A percentile compares a stretch with the other conserved stretches of the same genome.
phyloP scores from a whole-genome alignment of 2,329 filamentous ascomycete genomes.

The Apiospora marii region DNA sequence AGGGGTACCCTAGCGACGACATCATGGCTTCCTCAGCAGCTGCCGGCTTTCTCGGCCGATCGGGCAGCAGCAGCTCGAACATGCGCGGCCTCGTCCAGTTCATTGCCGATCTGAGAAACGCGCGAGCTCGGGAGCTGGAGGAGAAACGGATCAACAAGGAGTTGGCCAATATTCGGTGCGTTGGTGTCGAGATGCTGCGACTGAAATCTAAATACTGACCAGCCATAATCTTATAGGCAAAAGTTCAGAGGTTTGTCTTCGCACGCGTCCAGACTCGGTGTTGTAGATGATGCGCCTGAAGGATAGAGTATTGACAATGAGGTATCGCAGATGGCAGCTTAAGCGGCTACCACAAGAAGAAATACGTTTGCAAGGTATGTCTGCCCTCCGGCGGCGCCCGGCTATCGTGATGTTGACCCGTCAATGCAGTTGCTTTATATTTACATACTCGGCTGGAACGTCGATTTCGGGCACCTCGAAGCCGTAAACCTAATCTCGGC shows the following conservation, averaged over 20 bases:
- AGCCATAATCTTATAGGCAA: conserved; percentile 64
- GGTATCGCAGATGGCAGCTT: conserved; percentile 75
- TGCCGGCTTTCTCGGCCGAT: conserved; percentile 71
- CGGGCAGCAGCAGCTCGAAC: conserved; percentile 69
- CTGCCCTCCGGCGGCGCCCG: conserved; percentile 25
- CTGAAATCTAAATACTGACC: conserved; percentile 4
- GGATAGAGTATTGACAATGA: conserved; percentile 23
- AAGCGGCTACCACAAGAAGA: conserved; percentile 98
- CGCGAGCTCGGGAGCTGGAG: conserved; percentile 91
- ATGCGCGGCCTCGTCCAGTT: conserved; percentile 94
- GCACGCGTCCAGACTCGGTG: background rate
- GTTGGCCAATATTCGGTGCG: conserved; percentile 89
- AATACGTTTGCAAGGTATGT: conserved; percentile 95
- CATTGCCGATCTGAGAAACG: conserved; percentile 95
- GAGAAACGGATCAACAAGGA: conserved; percentile 99
- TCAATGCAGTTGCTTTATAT: conserved; percentile 85
- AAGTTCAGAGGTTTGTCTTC: conserved; percentile 82
- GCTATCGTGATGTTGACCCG: conserved; percentile 35
- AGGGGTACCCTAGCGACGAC: conserved; percentile 26
- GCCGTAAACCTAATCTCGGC: conserved; percentile 98
- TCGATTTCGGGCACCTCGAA: conserved; percentile 98
- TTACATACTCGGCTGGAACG: conserved; percentile 98
- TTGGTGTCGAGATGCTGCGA: conserved; percentile 30
- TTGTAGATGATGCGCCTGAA: background rate
- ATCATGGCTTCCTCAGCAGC: conserved; percentile 62